These are phyloP conservation scores for Colletotrichum musicola DNA, from an alignment of 2,329 filamentous ascomycete species.

Conservation along the genomic window DNA sequence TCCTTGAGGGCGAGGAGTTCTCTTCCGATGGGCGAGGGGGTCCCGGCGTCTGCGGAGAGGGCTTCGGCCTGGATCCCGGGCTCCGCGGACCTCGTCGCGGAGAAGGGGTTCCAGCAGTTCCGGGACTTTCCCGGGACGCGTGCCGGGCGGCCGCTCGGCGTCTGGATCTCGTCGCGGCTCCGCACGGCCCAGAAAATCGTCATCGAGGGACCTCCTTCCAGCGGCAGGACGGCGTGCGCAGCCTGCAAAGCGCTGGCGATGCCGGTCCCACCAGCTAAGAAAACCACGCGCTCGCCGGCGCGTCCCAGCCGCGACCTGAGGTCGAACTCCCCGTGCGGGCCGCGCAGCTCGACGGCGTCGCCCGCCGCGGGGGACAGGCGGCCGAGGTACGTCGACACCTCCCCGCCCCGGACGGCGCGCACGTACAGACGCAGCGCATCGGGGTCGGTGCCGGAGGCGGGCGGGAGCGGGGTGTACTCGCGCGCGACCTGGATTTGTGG, in stretches of 20 bases:
- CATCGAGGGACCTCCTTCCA: conserved; percentile 70
- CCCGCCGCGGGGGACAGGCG: conserved; percentile 63
- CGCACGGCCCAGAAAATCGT: conserved; percentile 85
- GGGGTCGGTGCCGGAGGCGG: conserved; percentile 40
- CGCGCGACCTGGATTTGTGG: conserved; percentile 92
- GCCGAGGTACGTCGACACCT: conserved; percentile 87
- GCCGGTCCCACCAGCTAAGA: conserved; percentile 92
- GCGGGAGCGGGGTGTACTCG: conserved; percentile 90
- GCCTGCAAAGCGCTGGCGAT: conserved; percentile 91
- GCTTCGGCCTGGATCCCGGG: conserved; percentile 41
- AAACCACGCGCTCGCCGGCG: conserved; percentile 70
- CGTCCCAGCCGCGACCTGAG: conserved; percentile 52
- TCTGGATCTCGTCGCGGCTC: conserved; percentile 66
- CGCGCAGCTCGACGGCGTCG: conserved; percentile 79
- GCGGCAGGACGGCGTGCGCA: conserved; percentile 72
- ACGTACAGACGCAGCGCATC: conserved; percentile 78
- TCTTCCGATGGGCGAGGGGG: conserved; percentile 65
- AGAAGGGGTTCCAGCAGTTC: conserved; percentile 39
- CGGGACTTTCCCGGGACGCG: conserved; percentile 37
- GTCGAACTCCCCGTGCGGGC: conserved; percentile 79
- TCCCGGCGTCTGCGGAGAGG: conserved; percentile 36
- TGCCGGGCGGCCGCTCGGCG: not conserved
- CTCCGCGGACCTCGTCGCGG: not conserved
- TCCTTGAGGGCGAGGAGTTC: conserved; percentile 74
- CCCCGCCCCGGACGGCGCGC: conserved; percentile 81